Conservation (phyloP, 345 rosid genomes). For the Euphorbia peplus region DNA sequence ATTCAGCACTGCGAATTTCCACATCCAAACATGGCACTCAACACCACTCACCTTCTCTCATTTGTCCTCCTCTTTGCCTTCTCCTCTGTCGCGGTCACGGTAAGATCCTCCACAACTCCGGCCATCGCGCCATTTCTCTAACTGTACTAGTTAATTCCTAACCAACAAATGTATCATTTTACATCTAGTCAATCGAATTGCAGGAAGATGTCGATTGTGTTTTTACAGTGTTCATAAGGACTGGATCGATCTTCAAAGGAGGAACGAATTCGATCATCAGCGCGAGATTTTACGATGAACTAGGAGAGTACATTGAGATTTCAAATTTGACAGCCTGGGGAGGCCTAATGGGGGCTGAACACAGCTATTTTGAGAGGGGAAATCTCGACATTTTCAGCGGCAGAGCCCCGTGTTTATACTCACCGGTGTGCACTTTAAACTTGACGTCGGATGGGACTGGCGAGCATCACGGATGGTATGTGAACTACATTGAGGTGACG, state of each 20-base stretch:
- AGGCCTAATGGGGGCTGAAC: slow-evolving; percentile 63
- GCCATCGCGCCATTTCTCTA: no score
- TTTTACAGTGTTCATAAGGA: slow-evolving; percentile 61
- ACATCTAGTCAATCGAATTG: no score
- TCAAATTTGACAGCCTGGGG: slow-evolving; percentile 65
- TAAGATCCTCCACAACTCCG: no score
- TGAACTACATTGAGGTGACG: slow-evolving; percentile 77
- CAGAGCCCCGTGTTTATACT: slow-evolving; percentile 47
- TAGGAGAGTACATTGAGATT: slow-evolving; percentile 46
- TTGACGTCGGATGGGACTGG: slow-evolving; percentile 81
- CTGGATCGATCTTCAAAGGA: slow-evolving; percentile 76
- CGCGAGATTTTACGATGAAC: slow-evolving; percentile 41
- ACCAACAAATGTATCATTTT: no score
- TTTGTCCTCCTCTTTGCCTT: slow-evolving; percentile 25
- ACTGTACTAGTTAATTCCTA: no score
- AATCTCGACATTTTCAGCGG: slow-evolving; percentile 90
- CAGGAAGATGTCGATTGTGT: slow-evolving; percentile 52
- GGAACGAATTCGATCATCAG: slow-evolving; percentile 75
- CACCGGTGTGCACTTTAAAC: slow-evolving; percentile 62
- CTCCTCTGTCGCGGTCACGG: slow-evolving; percentile 17
- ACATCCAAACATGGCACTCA: slow-evolving; percentile 10
- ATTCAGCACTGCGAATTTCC: no score
- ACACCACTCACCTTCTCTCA: background rate
- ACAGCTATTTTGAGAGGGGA: slow-evolving; percentile 88
- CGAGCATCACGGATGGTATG: slow-evolving; percentile 76